Percentiles rank a stretch among this genome's conserved stretches.
These are phyloP conservation scores for Pichia manshurica DNA, from an alignment of 805 yeast species.

Conservation along the genomic window DNA sequence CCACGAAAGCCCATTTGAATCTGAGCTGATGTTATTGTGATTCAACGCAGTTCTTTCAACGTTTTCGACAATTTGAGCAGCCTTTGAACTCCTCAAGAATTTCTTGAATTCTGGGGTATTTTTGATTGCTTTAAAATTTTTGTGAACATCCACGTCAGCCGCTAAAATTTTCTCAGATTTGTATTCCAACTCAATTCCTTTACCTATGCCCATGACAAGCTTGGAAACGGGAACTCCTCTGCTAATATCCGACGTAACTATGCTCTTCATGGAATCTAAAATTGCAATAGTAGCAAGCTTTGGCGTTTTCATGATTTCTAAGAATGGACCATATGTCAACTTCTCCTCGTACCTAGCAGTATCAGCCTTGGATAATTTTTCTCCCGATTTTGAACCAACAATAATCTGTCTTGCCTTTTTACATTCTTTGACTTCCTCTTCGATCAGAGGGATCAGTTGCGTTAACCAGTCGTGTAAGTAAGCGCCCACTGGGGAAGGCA, in stretches of 20 bases:
- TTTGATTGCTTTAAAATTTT: slow-evolving; percentile 45
- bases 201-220: slow-evolving; percentile 76
- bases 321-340: slow-evolving; percentile 67
- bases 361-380: slow-evolving; percentile 21
- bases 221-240: slow-evolving; percentile 83
- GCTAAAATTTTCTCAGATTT: slow-evolving; percentile 60
- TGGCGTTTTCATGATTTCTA: slow-evolving; percentile 66
- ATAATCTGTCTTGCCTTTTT: slow-evolving; percentile 34
- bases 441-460: slow-evolving; percentile 63
- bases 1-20: slow-evolving; percentile 21
- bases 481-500: slow-evolving; percentile 59
- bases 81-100: slow-evolving; percentile 32
- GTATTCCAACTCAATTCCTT: slow-evolving; percentile 79
- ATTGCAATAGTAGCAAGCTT: slow-evolving; percentile 81
- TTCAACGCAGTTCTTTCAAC: slow-evolving; percentile 21
- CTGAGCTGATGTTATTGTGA: slow-evolving; percentile 13
- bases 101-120: slow-evolving; percentile 39
- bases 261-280: slow-evolving; percentile 68
- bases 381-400: background rate
- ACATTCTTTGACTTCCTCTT: slow-evolving; percentile 59
- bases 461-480: slow-evolving; percentile 82
- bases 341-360: slow-evolving; percentile 29
- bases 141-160: slow-evolving; percentile 50
- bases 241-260: slow-evolving; percentile 66
- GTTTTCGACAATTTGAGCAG: slow-evolving; percentile 23